These are phyloP conservation scores for Saccharomyces hybrid DNA, from an alignment of 1,139 yeast species.

Conservation along the genomic window DNA sequence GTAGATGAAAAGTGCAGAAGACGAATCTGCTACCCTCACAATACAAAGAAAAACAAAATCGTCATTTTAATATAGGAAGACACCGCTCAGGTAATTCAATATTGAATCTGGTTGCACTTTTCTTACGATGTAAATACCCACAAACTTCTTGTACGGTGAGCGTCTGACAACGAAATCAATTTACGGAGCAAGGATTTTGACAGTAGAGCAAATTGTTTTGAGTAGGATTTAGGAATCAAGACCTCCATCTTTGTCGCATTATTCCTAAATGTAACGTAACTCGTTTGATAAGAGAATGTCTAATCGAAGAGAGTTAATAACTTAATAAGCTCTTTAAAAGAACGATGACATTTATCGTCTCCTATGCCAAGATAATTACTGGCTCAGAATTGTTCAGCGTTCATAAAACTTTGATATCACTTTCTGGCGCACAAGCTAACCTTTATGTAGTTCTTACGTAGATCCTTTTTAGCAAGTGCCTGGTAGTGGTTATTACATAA, in stretches of 20 bases:
- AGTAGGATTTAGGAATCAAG: background rate
- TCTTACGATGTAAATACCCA: background rate
- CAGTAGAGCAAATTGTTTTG: background rate
- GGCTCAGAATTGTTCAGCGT: background rate
- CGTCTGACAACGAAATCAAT: background rate
- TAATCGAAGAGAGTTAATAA: background rate
- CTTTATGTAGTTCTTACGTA: background rate
- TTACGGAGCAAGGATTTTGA: background rate
- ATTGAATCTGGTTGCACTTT: background rate
- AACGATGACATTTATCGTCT: background rate
- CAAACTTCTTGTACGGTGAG: too few species aligned
- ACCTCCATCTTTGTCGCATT: background rate
- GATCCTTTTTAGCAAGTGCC: background rate
- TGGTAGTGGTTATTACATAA: background rate
- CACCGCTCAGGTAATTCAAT: background rate
- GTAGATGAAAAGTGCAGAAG: background rate
- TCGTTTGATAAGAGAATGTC: background rate
- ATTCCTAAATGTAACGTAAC: background rate
- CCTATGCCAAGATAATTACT: background rate
- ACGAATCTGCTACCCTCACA: background rate
- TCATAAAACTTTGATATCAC: background rate
- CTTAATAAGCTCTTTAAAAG: background rate
- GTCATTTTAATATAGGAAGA: too few species aligned
- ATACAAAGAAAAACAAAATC: background rate
- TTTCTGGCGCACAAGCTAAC: background rate